Base-by-base conservation (phyloP, 176 grass and related monocot genomes). In the Musa acuminata region DNA sequence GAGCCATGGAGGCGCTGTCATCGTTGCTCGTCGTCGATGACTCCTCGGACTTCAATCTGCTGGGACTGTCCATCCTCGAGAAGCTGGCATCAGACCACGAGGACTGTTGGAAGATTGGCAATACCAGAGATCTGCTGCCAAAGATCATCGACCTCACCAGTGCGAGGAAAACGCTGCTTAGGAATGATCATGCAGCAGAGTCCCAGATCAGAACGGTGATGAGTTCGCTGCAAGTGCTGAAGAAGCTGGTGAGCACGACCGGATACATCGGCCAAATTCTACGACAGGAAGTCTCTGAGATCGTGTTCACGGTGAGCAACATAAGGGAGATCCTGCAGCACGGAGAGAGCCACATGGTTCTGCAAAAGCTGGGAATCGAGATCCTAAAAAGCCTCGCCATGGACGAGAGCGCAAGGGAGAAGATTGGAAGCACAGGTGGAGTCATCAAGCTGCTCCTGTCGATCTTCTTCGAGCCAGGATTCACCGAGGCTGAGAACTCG, bases 301-400 rank as follows among this genome's bases (percentile, higher is more conserved):
- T 64, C 51, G 60, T 83, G 25, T 83, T 83, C 68, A 51, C 70
- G 3, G 67, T 78, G 55, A 72, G 75, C 55, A 77, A 72, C 81
- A 64, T 83, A 66, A 26, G 53, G 62, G 21, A 72, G 54, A 52
- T 83, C 60, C 53, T 83, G 51, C 55, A 77, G 66, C 23, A 83
- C 29, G 67, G 74, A 16, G 69, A 63, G 67, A 51, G 49, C 19
- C 81, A 83, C 25, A 20, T 54, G 64, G 70, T 53, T 50, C 59
- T 83, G 24, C 81, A 83, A 25, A 77, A 53, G 2, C 54, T 72
- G 55, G 81, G 52, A n/a, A 72, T 83, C 26, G 81, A 64, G 48
- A 53, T 83, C 22, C 75, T 83, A 16, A 20, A 58, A 8, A 43
- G 49, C 81, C 81, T 83, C 21, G 75, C 75, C 53, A 72, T 72